These are phyloP conservation scores for Fusarium sp. DNA, from an alignment of 2,329 filamentous ascomycete species.

Conservation along the genomic window DNA sequence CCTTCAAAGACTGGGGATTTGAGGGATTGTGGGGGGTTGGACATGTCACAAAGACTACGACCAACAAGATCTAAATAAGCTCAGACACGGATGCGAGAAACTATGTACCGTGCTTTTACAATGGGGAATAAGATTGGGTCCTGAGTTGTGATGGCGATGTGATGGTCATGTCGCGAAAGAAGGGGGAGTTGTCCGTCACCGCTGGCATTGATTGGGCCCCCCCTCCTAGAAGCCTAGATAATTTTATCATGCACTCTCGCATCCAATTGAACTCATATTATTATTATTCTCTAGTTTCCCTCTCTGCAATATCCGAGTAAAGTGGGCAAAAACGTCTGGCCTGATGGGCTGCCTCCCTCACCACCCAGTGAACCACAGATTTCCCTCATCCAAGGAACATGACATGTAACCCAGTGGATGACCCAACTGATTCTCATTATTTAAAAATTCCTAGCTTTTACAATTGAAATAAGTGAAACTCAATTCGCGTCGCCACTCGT, in stretches of 20 bases:
- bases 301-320: not conserved
- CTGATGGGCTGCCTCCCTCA: not conserved
- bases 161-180: not conserved
- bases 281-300: not conserved
- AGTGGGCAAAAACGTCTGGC: not conserved
- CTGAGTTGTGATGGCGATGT: not conserved
- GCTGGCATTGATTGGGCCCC: too few relatives aligned
- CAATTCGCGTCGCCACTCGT: not conserved
- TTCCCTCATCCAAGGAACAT: not conserved
- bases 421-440: not conserved
- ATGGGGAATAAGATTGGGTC: not conserved
- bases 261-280: not conserved
- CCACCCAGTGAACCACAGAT: not conserved
- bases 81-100: not conserved
- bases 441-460: not conserved
- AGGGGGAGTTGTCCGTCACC: not conserved
- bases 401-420: rapidly evolving
- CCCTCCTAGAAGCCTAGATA: too few relatives aligned
- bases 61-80: not conserved
- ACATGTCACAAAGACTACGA: not conserved
- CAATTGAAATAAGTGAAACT: not conserved
- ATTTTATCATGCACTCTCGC: too few relatives aligned
- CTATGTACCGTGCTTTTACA: not conserved
- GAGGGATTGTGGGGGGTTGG: not conserved
- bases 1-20: not conserved